Conservation (phyloP, 306 rosid species). For the Argentina anserina region DNA sequence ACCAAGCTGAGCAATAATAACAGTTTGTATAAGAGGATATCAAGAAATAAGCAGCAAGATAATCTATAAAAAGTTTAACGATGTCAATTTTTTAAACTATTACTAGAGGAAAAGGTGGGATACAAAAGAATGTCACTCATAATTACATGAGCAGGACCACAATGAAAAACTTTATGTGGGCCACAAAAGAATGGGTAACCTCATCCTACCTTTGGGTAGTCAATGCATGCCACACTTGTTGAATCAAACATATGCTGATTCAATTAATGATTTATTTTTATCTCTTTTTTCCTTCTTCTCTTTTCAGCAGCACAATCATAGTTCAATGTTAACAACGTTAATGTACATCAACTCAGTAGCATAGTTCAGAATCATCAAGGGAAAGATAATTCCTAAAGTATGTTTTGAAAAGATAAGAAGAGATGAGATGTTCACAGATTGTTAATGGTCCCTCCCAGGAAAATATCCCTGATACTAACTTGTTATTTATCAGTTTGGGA, state of each 20-base stretch:
- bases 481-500: neutral
- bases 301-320: neutral
- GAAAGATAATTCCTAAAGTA: neutral
- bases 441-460: neutral
- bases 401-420: neutral
- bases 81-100: neutral
- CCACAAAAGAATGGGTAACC: neutral
- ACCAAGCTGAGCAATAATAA: conserved; percentile 71
- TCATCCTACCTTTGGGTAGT: neutral
- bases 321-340: neutral
- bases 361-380: neutral
- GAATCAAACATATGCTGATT: neutral
- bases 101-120: neutral
- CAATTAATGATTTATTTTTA: neutral
- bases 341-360: neutral
- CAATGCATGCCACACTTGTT: neutral
- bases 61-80: neutral
- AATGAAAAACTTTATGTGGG: neutral
- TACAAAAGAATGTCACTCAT: neutral
- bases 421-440: neutral
- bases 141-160: neutral
- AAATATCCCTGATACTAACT: neutral
- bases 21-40: conserved; percentile 20
- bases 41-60: neutral
- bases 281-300: neutral